Evolutionary conservation across 1,284 basidiomycete species (phyloP).

Genomic region (Porogramme epimiltina): DNA sequence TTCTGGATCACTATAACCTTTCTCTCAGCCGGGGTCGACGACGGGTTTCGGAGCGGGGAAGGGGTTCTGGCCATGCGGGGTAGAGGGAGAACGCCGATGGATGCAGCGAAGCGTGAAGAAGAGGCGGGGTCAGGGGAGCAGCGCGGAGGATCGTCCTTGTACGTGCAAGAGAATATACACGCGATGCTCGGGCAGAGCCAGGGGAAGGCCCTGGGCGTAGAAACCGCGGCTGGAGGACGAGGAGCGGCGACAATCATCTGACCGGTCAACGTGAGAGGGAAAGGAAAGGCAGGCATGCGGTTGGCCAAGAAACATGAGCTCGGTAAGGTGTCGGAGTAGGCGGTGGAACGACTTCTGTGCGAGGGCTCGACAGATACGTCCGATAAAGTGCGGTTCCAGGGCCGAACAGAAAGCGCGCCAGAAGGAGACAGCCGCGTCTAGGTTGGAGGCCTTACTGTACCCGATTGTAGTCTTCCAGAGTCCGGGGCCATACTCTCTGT

Average conservation of each 20-base stretch:
- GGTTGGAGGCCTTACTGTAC: no score
- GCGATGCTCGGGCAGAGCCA: slow-evolving; percentile 2
- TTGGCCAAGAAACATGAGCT: slow-evolving; percentile 15
- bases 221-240: slow-evolving; percentile 12
- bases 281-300: slow-evolving; percentile 1
- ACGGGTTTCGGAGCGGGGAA: no score
- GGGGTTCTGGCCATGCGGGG: no score
- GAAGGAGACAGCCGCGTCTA: no score
- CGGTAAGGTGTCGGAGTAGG: slow-evolving; percentile 14
- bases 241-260: slow-evolving; percentile 23
- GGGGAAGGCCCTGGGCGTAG: slow-evolving; percentile 19
- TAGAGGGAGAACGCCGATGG: no score
- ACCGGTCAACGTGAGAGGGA: slow-evolving; percentile 18
- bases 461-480: no score
- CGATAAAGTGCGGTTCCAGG: slow-evolving; percentile 17
- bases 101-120: no score
- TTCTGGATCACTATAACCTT: no score
- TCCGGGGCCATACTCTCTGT: no score
- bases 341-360: no score
- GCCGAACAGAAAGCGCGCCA: slow-evolving; percentile 7
- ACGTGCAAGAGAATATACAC: no score
- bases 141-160: slow-evolving; percentile 5
- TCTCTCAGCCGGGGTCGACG: no score
- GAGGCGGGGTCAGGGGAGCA: slow-evolving; percentile 3
- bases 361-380: slow-evolving; percentile 18